Percentiles rank a stretch among this genome's conserved stretches.
phyloP scores from a whole-genome alignment of 2,329 filamentous ascomycete species.

The Aspergillus versicolor region DNA sequence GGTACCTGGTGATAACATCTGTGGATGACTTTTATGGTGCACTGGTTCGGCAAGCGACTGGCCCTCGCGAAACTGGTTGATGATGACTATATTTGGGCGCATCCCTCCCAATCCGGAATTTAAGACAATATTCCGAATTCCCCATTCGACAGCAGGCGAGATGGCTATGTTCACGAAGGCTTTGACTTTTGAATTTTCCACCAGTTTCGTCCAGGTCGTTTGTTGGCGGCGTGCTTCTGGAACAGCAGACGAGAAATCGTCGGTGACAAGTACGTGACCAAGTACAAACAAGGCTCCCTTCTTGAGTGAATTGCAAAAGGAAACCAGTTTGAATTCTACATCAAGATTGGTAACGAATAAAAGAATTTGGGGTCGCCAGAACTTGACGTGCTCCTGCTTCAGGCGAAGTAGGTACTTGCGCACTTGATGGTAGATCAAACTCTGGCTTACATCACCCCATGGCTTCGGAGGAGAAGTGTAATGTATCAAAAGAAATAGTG shows the following conservation, averaged over 20 bases:
- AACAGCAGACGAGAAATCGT: slow-evolving; percentile 75
- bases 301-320: slow-evolving; percentile 89
- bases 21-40: slow-evolving; percentile 30
- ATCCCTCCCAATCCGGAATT: slow-evolving; percentile 82
- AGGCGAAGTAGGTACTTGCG: slow-evolving; percentile 83
- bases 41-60: slow-evolving; percentile 59
- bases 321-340: slow-evolving; percentile 78
- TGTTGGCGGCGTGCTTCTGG: slow-evolving; percentile 80
- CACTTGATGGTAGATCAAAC: slow-evolving; percentile 84
- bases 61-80: slow-evolving; percentile 70
- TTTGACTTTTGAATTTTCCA: slow-evolving; percentile 82
- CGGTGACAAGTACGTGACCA: slow-evolving; percentile 82
- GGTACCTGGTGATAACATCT: slow-evolving; percentile 9
- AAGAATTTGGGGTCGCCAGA: slow-evolving; percentile 86
- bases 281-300: slow-evolving; percentile 83
- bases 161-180: slow-evolving; percentile 86
- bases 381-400: slow-evolving; percentile 86
- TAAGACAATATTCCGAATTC: slow-evolving; percentile 76
- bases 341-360: slow-evolving; percentile 79
- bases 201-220: slow-evolving; percentile 79
- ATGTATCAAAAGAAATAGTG: slow-evolving; percentile 82
- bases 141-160: slow-evolving; percentile 80
- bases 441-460: slow-evolving; percentile 89
- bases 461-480: slow-evolving; percentile 81
- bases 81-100: slow-evolving; percentile 82